A percentile compares a stretch with the other conserved stretches of the same genome.
phyloP scores from a whole-genome alignment of 768 basidiomycete species.

The Psilocybe sp. region DNA sequence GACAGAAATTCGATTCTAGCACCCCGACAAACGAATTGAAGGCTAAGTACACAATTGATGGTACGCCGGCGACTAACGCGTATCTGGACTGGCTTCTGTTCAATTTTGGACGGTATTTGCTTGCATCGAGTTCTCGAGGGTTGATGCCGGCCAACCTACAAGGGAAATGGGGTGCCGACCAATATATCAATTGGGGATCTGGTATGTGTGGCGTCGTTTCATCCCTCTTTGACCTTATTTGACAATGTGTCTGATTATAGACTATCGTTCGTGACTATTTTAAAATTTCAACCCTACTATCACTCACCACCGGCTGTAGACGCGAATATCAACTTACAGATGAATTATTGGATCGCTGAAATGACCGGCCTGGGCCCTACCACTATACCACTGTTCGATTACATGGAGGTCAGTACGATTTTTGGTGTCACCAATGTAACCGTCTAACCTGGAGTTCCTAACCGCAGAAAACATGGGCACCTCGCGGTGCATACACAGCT shows the following conservation, averaged over 20 bases:
- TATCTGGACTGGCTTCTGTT: conserved; percentile 76
- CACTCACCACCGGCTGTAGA: conserved; percentile 33
- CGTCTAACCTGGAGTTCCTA: neutral
- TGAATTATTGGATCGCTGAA: conserved; percentile 82
- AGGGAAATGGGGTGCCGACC: conserved; percentile 65
- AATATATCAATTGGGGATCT: conserved; percentile 55
- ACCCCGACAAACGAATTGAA: conserved; percentile 58
- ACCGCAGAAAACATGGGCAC: conserved; percentile 68
- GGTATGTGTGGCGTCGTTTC: conserved; percentile 34
- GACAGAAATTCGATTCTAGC: conserved; percentile 50
- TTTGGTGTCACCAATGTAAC: neutral
- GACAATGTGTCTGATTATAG: conserved; percentile 16
- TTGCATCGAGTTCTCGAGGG: conserved; percentile 60
- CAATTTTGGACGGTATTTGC: conserved; percentile 68
- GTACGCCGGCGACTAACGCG: conserved; percentile 35
- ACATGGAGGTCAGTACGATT: conserved; percentile 49
- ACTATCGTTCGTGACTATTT: conserved; percentile 37
- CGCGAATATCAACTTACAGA: conserved; percentile 78
- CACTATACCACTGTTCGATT: conserved; percentile 57
- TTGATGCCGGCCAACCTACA: conserved; percentile 68
- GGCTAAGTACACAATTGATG: conserved; percentile 46
- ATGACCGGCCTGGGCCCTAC: conserved; percentile 57
- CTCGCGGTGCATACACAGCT: conserved; percentile 66
- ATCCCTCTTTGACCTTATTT: neutral
- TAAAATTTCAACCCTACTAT: neutral